Base-by-base conservation (phyloP, 164 flowering plant genomes). In the Sextonia rubra region DNA sequence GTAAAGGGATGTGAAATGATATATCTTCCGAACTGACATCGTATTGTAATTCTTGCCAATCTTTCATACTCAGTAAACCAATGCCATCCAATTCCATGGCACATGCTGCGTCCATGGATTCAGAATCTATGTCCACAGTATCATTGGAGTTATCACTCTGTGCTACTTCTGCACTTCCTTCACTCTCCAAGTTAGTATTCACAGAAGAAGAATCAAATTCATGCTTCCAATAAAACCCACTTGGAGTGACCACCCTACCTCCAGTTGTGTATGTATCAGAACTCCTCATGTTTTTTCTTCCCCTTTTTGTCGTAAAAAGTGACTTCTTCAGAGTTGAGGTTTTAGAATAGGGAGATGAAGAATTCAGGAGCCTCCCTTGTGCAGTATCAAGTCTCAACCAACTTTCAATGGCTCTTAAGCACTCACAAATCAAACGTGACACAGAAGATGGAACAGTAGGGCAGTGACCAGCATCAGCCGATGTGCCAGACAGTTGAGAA, bases 21-120 rank as follows among this genome's bases (percentile, higher is more conserved):
- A 93, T 77, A 66, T 88, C 87, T 82, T 89, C 92, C n/a, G 90
- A 84, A 81, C 98, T 90, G 73, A 93, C 97, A 84, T 96, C 97
- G 85, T 86, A 90, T 23, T 14, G 15, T 52, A 93, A 86, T 62
- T 87, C 82, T 47, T 97, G 95, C 99, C 98, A 93, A 70, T 85
- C 85, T 58, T 89, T 78, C 74, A 81, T 82, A 79, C 86, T 83
- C 60, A 96, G 71, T 66, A 87, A 64, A 70, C 72, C 82, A 11
- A 91, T 48, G 30, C 76, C 60, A 73, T 87, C 88, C 22, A 75
- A 69, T 56, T 86, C 92, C 23, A 58, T 27, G 2, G 73, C 49
- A 76, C 52, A 66, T 18, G 83, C 90, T 69, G 76, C 85, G 68
- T 83, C 91, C 71, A 80, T 37, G 32, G 74, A 60, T 23, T 68